These are phyloP conservation scores for Vaccinium darrowii DNA, from an alignment of 148 eudicot species.

Conservation along the genomic window DNA sequence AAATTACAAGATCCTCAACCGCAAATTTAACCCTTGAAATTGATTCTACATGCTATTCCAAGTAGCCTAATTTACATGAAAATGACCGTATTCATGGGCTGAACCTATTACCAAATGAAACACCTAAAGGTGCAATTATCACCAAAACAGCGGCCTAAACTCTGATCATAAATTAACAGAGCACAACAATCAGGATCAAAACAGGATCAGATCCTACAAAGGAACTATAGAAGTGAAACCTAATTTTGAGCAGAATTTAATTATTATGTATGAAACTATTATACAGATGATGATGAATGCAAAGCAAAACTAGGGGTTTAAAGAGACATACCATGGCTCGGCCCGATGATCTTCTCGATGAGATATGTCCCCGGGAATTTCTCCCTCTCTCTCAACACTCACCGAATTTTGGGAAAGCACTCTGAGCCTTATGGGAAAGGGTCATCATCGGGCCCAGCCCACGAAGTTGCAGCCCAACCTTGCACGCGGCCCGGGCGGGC, in stretches of 20 bases:
- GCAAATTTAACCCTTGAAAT: not conserved
- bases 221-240: not conserved
- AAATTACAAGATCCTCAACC: not conserved
- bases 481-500: no score
- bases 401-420: not conserved
- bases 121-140: not conserved
- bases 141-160: not conserved
- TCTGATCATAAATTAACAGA: not conserved
- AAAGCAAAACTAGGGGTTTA: constrained; percentile 5
- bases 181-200: not conserved
- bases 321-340: constrained; percentile 2
- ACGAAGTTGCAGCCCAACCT: no score
- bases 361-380: not conserved
- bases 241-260: not conserved
- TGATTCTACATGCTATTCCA: not conserved
- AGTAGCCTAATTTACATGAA: not conserved
- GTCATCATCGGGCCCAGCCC: no score
- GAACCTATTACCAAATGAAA: not conserved
- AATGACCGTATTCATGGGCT: not conserved
- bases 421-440: not conserved
- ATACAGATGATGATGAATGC: not conserved
- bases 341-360: not conserved
- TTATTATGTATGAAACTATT: not conserved
- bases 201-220: not conserved
- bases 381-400: not conserved